These are phyloP conservation scores for Furculomyces boomerangus DNA, from an alignment of 371 early-diverging fungal genomes.

Conservation along the genomic window DNA sequence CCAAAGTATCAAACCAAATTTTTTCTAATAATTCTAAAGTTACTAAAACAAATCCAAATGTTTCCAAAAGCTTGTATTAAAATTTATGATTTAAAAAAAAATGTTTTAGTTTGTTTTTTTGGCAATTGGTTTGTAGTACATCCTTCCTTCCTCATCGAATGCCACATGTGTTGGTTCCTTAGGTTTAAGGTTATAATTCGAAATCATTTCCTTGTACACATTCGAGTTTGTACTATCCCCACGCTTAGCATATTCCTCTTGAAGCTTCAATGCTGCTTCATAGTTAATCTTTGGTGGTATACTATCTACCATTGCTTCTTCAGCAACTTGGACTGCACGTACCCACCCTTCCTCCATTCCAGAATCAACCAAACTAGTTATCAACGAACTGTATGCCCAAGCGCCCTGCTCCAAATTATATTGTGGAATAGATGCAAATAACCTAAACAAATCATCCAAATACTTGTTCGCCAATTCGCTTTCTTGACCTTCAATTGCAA, in stretches of 20 bases:
- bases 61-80: no score
- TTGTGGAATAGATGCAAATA: constrained; percentile 19
- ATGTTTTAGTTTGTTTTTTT: constrained; percentile 4
- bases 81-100: neutral
- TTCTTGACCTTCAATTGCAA: neutral
- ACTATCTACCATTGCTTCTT: constrained; percentile 9
- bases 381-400: constrained; percentile 16
- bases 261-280: constrained; percentile 12
- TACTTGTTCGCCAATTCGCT: neutral
- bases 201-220: constrained; percentile 9
- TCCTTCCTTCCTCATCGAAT: constrained; percentile 6
- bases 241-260: constrained; percentile 6
- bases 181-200: constrained; percentile 2
- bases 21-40: no score
- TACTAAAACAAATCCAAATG: no score
- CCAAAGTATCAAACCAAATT: no score
- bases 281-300: constrained; percentile 5
- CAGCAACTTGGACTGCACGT: constrained; percentile 10
- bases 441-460: constrained; percentile 17
- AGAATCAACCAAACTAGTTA: constrained; percentile 12
- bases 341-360: constrained; percentile 17
- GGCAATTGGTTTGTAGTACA: neutral
- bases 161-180: neutral
- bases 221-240: constrained; percentile 14
- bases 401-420: constrained; percentile 9